Percentiles rank a stretch among this genome's conserved stretches.
phyloP scores from a whole-genome alignment of 352 stramenopile genomes.

The Saprolegnia diclina region DNA sequence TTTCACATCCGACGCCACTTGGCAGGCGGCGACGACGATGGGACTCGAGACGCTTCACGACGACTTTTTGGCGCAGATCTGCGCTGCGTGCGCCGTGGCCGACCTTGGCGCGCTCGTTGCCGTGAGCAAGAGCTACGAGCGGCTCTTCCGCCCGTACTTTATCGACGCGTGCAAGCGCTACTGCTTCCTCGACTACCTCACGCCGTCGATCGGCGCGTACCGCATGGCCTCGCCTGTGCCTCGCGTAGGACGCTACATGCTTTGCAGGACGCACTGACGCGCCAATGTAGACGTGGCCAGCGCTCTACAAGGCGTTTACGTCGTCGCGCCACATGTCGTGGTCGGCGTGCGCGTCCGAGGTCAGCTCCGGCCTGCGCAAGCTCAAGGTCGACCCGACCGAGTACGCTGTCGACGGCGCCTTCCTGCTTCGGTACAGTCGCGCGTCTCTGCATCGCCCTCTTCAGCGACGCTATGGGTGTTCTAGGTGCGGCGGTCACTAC shows the following conservation, averaged over 20 bases:
- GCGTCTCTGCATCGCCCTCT: background rate
- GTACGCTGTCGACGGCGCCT: constrained; percentile 39
- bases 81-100: background rate
- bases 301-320: constrained; percentile 52
- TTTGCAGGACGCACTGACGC: background rate
- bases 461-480: background rate
- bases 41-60: background rate
- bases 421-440: constrained; percentile 49
- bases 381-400: constrained; percentile 69
- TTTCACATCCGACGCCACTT: too few species aligned
- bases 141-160: background rate
- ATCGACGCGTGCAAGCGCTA: constrained; percentile 45
- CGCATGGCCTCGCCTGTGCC: constrained; percentile 54
- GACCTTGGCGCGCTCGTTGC: background rate
- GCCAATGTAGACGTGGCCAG: constrained; percentile 42
- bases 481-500: constrained; percentile 63
- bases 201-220: constrained; percentile 58
- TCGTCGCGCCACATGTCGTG: constrained; percentile 38
- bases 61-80: background rate
- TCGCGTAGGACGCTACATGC: constrained; percentile 26
- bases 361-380: constrained; percentile 45
- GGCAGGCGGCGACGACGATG: background rate
- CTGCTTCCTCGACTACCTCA: constrained; percentile 53
- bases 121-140: background rate
- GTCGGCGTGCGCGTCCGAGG: constrained; percentile 37